phyloP scores from a whole-genome alignment of 176 grass and related monocot species.

The bread wheat (Triticum aestivum) region IWGSC_CS_RefSeq_v2.1 NC_057797.1:744112418-744112917 shows the following conservation, averaged over 20 bases:
- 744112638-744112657: conserved; percentile 98
- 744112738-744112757: conserved; percentile 94
- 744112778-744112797: not conserved
- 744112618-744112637: conserved; percentile 43
- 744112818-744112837: not conserved
- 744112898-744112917: not conserved
- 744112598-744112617: not conserved
- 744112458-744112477: conserved; percentile 95
- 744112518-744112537: conserved; percentile 90
- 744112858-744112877: not conserved
- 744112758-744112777: conserved; percentile 89
- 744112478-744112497: conserved; percentile 92
- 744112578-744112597: not conserved
- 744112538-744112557: conserved; percentile 97
- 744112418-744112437: conserved; percentile 29
- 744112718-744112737: conserved; percentile 89
- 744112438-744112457: conserved; percentile 94
- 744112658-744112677: conserved; percentile 88
- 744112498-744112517: conserved; percentile 94
- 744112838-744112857: not conserved
- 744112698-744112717: conserved; percentile 97
- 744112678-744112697: conserved; percentile 98
- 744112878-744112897: not conserved
- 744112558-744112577: conserved; percentile 11
- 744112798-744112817: not conserved